A percentile compares a stretch with the other conserved stretches of the same genome.
These are phyloP conservation scores for Xylaria arbuscula DNA, from an alignment of 2,329 filamentous ascomycete species.

Conservation along the genomic window DNA sequence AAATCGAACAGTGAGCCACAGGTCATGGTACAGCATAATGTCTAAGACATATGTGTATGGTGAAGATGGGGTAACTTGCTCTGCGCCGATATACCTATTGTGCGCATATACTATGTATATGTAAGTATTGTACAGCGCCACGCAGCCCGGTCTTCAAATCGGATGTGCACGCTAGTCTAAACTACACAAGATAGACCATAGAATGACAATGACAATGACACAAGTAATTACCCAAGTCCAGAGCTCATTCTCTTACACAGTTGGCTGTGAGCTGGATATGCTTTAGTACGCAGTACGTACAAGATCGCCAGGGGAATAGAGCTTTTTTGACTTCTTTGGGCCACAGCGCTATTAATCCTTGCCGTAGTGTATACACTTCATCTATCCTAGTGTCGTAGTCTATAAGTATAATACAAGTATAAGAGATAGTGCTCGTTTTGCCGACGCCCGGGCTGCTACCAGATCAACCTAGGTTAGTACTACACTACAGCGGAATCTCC, in stretches of 20 bases:
- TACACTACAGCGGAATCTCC: neutral
- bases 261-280: conserved; percentile 18
- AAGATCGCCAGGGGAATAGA: conserved; percentile 34
- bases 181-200: neutral
- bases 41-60: conserved; percentile 3
- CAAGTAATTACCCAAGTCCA: conserved; percentile 10
- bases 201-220: neutral
- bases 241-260: conserved; percentile 6
- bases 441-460: conserved; percentile 18
- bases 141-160: conserved; percentile 4
- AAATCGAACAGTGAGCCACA: neutral
- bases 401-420: no score
- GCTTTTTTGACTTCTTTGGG: conserved; percentile 12
- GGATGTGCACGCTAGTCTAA: conserved; percentile 1
- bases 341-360: conserved; percentile 19
- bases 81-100: neutral
- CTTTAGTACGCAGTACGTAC: conserved; percentile 25
- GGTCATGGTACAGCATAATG: neutral
- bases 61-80: neutral
- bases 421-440: conserved; percentile 13
- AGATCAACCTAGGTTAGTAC: neutral
- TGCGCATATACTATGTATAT: no score
- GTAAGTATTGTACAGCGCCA: neutral
- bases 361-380: conserved; percentile 6
- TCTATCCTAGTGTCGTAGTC: neutral